Conservation (phyloP, 73 alveolate genomes). For the Chromera velia region DNA sequence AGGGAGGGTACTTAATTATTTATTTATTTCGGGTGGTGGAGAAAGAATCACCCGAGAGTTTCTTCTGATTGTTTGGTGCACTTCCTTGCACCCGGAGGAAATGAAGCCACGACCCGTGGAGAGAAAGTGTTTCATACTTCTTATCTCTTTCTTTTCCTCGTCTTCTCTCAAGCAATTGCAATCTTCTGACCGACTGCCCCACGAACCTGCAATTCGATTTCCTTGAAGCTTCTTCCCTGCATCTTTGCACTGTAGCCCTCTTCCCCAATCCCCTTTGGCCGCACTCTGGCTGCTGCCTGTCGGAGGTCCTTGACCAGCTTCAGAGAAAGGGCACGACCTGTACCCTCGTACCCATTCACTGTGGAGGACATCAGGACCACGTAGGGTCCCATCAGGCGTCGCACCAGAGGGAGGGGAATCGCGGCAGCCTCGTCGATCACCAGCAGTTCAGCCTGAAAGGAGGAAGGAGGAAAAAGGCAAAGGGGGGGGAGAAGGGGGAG, state of each 20-base stretch:
- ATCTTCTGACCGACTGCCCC: neutral
- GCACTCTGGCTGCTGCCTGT: no score
- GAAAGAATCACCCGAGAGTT: no score
- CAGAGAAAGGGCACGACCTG: constrained; percentile 85
- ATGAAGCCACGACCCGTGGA: no score
- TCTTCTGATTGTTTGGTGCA: no score
- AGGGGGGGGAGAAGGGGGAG: no score
- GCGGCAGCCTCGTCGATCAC: constrained; percentile 99
- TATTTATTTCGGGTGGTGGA: no score
- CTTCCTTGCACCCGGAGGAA: no score
- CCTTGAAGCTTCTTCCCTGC: constrained; percentile 67
- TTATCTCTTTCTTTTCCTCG: no score
- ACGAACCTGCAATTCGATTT: constrained; percentile 31
- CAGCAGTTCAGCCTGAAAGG: constrained; percentile 85
- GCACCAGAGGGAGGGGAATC: constrained; percentile 88
- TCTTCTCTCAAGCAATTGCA: no score
- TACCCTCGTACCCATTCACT: constrained; percentile 97
- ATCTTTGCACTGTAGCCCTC: constrained; percentile 8
- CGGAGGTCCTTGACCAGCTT: constrained; percentile 68
- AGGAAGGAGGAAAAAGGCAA: constrained; percentile 50
- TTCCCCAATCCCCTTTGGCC: constrained; percentile 35
- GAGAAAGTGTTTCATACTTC: no score
- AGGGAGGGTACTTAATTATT: no score
- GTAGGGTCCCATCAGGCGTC: constrained; percentile 83
- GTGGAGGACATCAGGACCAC: constrained; percentile 91